A percentile compares a stretch with the other conserved stretches of the same genome.
Conservation (phyloP, 2,329 filamentous ascomycete species). For the Ceratocystis destructans region DNA sequence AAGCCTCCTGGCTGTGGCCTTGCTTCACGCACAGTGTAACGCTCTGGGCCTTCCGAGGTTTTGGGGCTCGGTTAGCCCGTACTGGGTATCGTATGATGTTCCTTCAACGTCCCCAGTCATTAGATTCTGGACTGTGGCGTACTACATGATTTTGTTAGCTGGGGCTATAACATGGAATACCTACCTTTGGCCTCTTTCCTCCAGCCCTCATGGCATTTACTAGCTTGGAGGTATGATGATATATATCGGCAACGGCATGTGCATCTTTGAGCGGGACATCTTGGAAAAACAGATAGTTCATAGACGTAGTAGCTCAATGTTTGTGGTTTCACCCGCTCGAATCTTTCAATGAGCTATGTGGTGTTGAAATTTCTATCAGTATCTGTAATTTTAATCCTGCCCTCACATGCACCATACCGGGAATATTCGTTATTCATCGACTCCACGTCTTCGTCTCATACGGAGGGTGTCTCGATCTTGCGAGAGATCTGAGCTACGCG, state of each 20-base stretch:
- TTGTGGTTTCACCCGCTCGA: no score
- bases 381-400: neutral
- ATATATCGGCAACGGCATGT: no score
- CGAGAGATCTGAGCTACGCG: conserved; percentile 23
- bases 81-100: conserved; percentile 27
- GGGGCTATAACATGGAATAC: conserved; percentile 61
- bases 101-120: conserved; percentile 21
- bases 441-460: conserved; percentile 28
- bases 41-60: conserved; percentile 76
- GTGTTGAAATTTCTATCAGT: neutral
- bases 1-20: conserved; percentile 59
- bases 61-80: conserved; percentile 59
- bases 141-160: conserved; percentile 61
- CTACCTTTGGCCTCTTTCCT: conserved; percentile 58
- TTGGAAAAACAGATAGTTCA: no score
- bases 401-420: neutral
- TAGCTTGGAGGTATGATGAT: neutral
- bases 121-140: conserved; percentile 54
- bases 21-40: conserved; percentile 83
- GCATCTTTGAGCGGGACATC: no score
- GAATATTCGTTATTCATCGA: conserved; percentile 23
- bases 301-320: no score
- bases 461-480: conserved; percentile 25
- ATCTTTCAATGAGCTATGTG: neutral
- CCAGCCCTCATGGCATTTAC: conserved; percentile 28